These are phyloP conservation scores for Solanum pimpinellifolium DNA, from an alignment of 257 asterid genomes.

Conservation along the genomic window DNA sequence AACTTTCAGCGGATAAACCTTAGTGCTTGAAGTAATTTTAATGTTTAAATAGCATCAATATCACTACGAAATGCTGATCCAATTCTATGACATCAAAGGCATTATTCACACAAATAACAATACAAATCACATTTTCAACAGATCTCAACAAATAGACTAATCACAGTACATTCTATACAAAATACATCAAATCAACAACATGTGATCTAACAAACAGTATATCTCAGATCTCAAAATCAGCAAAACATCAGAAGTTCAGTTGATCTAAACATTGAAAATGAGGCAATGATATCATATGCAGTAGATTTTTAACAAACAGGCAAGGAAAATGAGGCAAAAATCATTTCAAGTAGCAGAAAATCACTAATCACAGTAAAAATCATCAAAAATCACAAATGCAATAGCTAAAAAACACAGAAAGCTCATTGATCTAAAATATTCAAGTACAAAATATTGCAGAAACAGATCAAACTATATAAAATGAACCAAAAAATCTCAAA, in stretches of 20 bases:
- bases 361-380: neutral
- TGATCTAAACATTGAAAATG: neutral
- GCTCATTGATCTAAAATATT: neutral
- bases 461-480: neutral
- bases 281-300: neutral
- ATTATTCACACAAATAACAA: neutral
- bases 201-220: neutral
- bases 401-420: neutral
- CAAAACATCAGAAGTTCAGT: neutral
- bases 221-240: neutral
- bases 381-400: neutral
- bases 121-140: neutral
- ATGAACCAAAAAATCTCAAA: neutral
- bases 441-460: neutral
- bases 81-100: neutral
- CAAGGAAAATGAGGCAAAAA: neutral
- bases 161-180: neutral
- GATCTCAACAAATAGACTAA: neutral
- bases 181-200: neutral
- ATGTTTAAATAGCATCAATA: neutral
- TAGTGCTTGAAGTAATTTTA: neutral
- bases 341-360: neutral
- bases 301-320: neutral
- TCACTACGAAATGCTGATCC: neutral
- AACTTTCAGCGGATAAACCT: neutral